phyloP scores from a whole-genome alignment of 352 stramenopile genomes.

The Globisporangium uncinulatum region DNA sequence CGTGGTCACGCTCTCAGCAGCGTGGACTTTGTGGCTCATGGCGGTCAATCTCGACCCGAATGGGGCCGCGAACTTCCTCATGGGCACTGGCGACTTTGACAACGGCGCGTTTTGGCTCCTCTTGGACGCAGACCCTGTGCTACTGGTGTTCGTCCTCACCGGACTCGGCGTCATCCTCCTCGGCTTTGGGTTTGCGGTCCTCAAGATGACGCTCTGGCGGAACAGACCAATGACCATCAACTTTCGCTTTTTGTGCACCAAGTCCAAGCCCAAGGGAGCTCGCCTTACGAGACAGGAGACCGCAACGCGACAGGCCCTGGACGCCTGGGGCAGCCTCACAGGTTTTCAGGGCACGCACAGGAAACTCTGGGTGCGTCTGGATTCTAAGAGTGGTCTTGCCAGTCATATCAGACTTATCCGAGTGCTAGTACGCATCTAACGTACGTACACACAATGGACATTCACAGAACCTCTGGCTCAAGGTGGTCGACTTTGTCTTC shows the following conservation, averaged over 20 bases:
- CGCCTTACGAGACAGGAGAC: no score
- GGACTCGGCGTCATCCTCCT: slow-evolving; percentile 9
- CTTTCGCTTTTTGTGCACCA: no score
- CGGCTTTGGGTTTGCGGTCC: slow-evolving; percentile 4
- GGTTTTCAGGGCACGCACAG: slow-evolving; percentile 20
- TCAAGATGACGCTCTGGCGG: slow-evolving; percentile 3
- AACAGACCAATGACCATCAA: no score
- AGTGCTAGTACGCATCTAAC: no score
- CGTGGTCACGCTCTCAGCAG: slow-evolving; percentile 14
- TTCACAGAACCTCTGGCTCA: slow-evolving; percentile 22
- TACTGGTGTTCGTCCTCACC: slow-evolving; percentile 11
- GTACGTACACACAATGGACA: no score
- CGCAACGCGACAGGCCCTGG: slow-evolving; percentile 4
- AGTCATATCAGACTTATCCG: no score
- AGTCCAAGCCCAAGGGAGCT: no score
- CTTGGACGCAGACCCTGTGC: slow-evolving; percentile 8
- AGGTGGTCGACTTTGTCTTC: slow-evolving; percentile 22
- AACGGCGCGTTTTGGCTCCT: slow-evolving; percentile 36
- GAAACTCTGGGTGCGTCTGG: slow-evolving; percentile 35
- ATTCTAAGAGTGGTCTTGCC: no score
- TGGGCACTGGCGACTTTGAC: slow-evolving; percentile 27
- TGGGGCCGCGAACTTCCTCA: slow-evolving; percentile 25
- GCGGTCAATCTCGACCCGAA: slow-evolving; percentile 22
- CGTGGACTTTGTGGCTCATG: slow-evolving; percentile 29
- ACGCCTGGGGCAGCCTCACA: slow-evolving; percentile 20